Evolutionary conservation across 345 rosid species (phyloP).

Genomic region (Reutealis trisperma): DNA sequence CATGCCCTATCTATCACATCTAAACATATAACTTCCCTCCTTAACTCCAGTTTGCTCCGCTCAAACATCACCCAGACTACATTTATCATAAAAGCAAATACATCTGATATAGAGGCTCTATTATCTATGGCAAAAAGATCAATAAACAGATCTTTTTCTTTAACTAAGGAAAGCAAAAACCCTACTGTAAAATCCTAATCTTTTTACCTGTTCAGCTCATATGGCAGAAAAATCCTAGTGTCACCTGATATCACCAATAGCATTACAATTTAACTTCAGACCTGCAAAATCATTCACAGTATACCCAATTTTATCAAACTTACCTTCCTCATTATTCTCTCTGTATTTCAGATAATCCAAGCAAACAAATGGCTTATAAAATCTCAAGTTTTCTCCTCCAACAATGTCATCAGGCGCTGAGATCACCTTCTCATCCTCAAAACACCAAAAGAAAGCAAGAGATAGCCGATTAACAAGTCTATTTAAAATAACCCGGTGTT

Average conservation of each 20-base stretch:
- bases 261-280: slow-evolving; percentile 11
- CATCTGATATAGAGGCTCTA: too few relatives aligned
- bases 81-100: too few relatives aligned
- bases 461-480: slow-evolving; percentile 48
- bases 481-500: slow-evolving; percentile 65
- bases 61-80: too few relatives aligned
- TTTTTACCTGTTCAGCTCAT: not conserved
- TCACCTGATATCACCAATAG: not conserved
- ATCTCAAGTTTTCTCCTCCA: slow-evolving; percentile 44
- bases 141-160: too few relatives aligned
- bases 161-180: not conserved
- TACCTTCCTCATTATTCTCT: slow-evolving; percentile 59
- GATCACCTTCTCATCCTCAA: slow-evolving; percentile 63
- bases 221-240: too few relatives aligned
- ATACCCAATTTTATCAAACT: slow-evolving; percentile 61
- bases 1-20: not conserved
- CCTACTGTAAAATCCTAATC: not conserved
- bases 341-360: slow-evolving; percentile 60
- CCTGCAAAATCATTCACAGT: slow-evolving; percentile 73
- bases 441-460: slow-evolving; percentile 71
- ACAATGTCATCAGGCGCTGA: slow-evolving; percentile 60
- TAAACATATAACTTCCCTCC: too few relatives aligned
- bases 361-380: slow-evolving; percentile 57
- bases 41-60: too few relatives aligned
- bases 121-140: too few relatives aligned